Evolutionary conservation across 164 flowering plant genomes (phyloP).

Genomic region (Umbellularia californica): DNA sequence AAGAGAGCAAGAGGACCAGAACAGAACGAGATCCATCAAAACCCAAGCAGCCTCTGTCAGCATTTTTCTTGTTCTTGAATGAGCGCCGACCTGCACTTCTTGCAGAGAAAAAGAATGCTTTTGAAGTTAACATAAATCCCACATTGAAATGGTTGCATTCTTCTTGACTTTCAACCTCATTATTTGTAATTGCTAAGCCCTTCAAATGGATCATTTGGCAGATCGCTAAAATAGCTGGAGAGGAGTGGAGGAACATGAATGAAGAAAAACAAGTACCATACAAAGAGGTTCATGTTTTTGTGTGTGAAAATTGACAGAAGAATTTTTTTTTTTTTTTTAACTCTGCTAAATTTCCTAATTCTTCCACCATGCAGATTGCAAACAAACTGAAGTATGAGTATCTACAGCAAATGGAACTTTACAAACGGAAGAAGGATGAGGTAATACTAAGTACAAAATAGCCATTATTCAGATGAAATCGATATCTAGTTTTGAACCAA

Average conservation of each 20-base stretch:
- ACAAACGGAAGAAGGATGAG: constrained; percentile 69
- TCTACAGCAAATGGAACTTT: constrained; percentile 61
- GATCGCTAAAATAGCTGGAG: constrained; percentile 68
- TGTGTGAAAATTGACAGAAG: not conserved
- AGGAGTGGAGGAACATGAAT: constrained; percentile 83
- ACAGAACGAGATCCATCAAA: constrained; percentile 76
- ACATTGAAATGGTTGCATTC: too few relatives aligned
- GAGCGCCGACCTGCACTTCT: constrained; percentile 55
- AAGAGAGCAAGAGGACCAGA: constrained; percentile 49
- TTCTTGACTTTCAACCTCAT: too few relatives aligned
- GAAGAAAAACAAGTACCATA: constrained; percentile 58
- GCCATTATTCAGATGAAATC: too few relatives aligned
- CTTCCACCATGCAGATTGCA: constrained; percentile 42
- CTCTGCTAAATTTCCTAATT: not conserved
- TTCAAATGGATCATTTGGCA: constrained; percentile 13
- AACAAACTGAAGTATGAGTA: constrained; percentile 73
- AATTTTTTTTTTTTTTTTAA: too few relatives aligned
- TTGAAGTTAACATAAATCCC: constrained; percentile 43
- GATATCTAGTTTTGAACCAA: not conserved
- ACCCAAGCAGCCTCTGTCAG: constrained; percentile 78
- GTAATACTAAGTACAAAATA: not conserved
- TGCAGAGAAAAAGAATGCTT: constrained; percentile 50
- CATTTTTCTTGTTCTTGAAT: constrained; percentile 65
- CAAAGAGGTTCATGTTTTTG: constrained; percentile 47
- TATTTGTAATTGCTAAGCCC: too few relatives aligned